Evolutionary conservation across 164 flowering plant species (phyloP).

Genomic region (Stephania yunnanensis): DNA sequence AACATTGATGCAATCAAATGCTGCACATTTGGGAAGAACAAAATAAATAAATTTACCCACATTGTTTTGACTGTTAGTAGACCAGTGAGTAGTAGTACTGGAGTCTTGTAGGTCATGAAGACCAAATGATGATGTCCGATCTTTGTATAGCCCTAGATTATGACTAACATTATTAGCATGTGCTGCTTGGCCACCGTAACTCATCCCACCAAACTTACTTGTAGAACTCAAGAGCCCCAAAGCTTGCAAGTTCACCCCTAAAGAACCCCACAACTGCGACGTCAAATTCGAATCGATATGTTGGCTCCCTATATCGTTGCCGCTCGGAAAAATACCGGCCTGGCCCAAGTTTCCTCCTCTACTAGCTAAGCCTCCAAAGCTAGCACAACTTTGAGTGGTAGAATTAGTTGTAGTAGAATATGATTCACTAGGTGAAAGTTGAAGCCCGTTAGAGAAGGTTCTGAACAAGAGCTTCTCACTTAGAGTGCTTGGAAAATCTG

Average conservation of each 20-base stretch:
- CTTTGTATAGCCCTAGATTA: slow-evolving; percentile 25
- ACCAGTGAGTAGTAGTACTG: slow-evolving; percentile 14
- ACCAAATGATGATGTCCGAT: slow-evolving; percentile 23
- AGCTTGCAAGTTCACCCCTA: slow-evolving; percentile 48
- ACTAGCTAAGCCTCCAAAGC: slow-evolving; percentile 18
- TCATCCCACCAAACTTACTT: slow-evolving; percentile 26
- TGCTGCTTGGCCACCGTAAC: slow-evolving; percentile 20
- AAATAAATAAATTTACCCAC: slow-evolving; percentile 24
- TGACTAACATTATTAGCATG: slow-evolving; percentile 1
- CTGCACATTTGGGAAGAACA: background rate
- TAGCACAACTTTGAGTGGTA: slow-evolving; percentile 14
- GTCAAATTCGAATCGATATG: slow-evolving; percentile 15
- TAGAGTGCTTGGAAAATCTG: slow-evolving; percentile 16
- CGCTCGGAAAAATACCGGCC: slow-evolving; percentile 43
- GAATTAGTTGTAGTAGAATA: slow-evolving; percentile 2
- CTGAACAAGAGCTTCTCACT: slow-evolving; percentile 32
- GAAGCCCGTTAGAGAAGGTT: slow-evolving; percentile 25
- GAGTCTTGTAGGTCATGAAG: slow-evolving; percentile 38
- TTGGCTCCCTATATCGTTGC: slow-evolving; percentile 39
- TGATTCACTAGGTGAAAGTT: slow-evolving; percentile 17
- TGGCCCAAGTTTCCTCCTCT: slow-evolving; percentile 40
- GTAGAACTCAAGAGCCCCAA: slow-evolving; percentile 49
- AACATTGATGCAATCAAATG: too few species aligned
- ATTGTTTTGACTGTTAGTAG: slow-evolving; percentile 28
- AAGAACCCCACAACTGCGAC: slow-evolving; percentile 23